A percentile compares a stretch with the other conserved stretches of the same genome.
Conservation (phyloP, 805 yeast genomes). For the Suhomyces sp. region DNA sequence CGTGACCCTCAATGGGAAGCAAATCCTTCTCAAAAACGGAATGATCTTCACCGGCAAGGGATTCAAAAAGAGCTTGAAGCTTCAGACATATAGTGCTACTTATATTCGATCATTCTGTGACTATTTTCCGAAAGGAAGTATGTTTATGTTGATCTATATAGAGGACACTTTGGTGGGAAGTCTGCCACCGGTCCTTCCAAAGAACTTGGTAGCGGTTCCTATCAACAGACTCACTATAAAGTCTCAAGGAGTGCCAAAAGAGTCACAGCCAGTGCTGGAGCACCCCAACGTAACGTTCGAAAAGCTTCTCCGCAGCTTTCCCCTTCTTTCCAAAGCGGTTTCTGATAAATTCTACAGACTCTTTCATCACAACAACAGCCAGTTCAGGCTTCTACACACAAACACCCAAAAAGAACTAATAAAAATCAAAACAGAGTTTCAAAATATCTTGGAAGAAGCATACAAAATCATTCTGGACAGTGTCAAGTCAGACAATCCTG, state of each 20-base stretch:
- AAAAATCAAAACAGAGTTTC: slow-evolving; percentile 29
- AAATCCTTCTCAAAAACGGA: slow-evolving; percentile 54
- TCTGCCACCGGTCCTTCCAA: not conserved
- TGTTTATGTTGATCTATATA: slow-evolving; percentile 55
- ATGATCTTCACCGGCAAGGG: slow-evolving; percentile 56
- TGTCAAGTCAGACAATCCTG: slow-evolving; percentile 30
- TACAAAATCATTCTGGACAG: slow-evolving; percentile 37
- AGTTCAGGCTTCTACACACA: slow-evolving; percentile 28
- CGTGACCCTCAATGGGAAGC: slow-evolving; percentile 54
- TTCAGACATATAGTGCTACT: slow-evolving; percentile 44
- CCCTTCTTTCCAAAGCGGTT: slow-evolving; percentile 38
- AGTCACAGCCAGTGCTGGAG: not conserved
- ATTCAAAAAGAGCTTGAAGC: slow-evolving; percentile 44
- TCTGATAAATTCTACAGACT: slow-evolving; percentile 36
- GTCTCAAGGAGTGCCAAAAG: not conserved
- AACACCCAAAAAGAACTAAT: slow-evolving; percentile 25
- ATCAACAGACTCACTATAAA: not conserved
- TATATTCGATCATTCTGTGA: slow-evolving; percentile 45
- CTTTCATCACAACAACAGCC: slow-evolving; percentile 40
- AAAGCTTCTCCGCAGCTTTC: slow-evolving; percentile 34
- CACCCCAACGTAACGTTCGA: slow-evolving; percentile 28
- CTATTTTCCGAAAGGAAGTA: slow-evolving; percentile 55
- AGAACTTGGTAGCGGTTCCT: not conserved
- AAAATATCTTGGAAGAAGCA: slow-evolving; percentile 32
- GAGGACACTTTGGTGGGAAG: slow-evolving; percentile 55